Percentiles rank a stretch among this genome's conserved stretches.
These are phyloP conservation scores for Ciborinia camelliae DNA, from an alignment of 2,329 filamentous ascomycete species.

Conservation along the genomic window DNA sequence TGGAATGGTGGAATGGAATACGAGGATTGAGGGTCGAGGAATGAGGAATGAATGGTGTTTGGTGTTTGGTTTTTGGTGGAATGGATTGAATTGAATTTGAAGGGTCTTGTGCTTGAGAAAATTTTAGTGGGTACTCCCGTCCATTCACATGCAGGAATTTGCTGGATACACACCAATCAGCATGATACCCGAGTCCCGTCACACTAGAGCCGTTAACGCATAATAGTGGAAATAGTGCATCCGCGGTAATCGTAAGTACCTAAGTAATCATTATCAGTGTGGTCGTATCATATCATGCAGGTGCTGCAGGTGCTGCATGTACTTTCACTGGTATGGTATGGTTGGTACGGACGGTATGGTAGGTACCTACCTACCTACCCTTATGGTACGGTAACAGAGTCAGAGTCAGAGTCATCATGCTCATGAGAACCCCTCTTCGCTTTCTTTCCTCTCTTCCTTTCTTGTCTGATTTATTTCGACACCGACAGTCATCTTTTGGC, in stretches of 20 bases:
- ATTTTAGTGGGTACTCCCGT: constrained; percentile 19
- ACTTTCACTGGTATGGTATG: no score
- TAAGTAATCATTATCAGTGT: no score
- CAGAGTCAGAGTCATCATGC: no score
- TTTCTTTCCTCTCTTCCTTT: neutral
- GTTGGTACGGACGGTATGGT: no score
- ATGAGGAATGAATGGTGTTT: constrained; percentile 3
- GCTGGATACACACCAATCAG: neutral
- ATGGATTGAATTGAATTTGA: neutral
- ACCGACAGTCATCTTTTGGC: neutral
- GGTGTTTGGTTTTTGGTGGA: neutral
- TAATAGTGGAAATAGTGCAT: neutral
- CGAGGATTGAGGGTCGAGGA: neutral
- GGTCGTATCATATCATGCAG: no score
- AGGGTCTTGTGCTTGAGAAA: constrained; percentile 18
- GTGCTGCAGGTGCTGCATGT: no score
- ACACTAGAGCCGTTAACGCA: constrained; percentile 7
- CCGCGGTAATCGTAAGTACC: neutral
- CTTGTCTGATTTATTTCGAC: neutral
- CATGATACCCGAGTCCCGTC: constrained; percentile 8
- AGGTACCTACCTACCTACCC: no score
- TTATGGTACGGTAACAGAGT: no score
- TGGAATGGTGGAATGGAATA: neutral
- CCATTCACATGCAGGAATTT: constrained; percentile 1
- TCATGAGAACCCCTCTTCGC: neutral